Base-by-base conservation (phyloP, 306 rosid genomes). In the Rosa persica region DNA sequence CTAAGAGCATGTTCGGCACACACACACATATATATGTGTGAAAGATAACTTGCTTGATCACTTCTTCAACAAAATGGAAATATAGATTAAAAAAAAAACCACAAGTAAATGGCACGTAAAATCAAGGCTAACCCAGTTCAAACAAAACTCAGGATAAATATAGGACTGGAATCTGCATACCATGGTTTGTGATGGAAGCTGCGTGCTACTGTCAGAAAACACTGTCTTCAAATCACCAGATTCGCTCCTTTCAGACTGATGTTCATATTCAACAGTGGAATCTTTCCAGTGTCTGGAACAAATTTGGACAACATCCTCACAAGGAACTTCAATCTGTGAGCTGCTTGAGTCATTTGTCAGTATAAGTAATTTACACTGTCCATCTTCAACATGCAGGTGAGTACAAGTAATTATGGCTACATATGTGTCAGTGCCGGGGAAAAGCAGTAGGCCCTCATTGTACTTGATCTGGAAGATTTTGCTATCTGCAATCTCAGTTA, bases 321-420 rank as follows among this genome's bases (percentile, higher is more conserved):
- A 92, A 67, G 88, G 93, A 85, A 95, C 87, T 86, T 87, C 94
- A 75, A 90, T 84, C 67, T 81, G 85, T 61, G 94, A 83, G 85
- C 87, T 90, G 67, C 75, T 84, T 51, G 98, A 90, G 82, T 88
- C 96, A 79, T 95, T 95, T 55, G 98, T 93, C 78, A 81, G 85
- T 77, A 93, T 67, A 17, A 85, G 75, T 64, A 95, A 82, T 83
- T 85, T 93, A 86, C 96, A 93, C 70, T 78, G 83, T 74, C 82
- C 83, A 60, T 44, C 68, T 78, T 87, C 76, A 72, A 76, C 60
- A 78, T 38, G 81, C 71, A 80, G 64, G 40, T 83, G 72, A 86
- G 79, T 84, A 82, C 97, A 95, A 72, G 89, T 61, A 83, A 89
- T 78, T 78, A 90, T 75, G 76, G 98, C 94, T 76, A 90, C 91